A percentile compares a stretch with the other conserved stretches of the same genome.
Evolutionary conservation across 306 rosid genomes (phyloP).

Genomic region (Cucumis hystrix): DNA sequence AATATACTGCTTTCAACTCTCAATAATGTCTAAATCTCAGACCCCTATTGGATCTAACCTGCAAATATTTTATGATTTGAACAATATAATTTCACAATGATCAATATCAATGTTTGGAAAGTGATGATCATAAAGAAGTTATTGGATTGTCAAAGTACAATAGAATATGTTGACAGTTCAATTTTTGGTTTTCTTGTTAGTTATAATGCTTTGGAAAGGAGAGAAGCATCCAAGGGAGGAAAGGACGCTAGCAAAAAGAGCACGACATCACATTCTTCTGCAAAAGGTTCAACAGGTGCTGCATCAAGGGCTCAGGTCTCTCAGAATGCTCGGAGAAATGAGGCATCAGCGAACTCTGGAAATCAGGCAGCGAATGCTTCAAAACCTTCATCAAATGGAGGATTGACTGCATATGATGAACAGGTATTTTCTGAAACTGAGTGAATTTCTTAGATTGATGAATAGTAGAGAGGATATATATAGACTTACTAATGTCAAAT

Average conservation of each 20-base stretch:
- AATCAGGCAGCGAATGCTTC: slow-evolving; percentile 36
- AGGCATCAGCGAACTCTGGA: slow-evolving; percentile 28
- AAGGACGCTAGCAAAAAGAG: slow-evolving; percentile 58
- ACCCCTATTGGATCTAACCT: neutral
- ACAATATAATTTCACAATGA: neutral
- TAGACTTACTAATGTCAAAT: neutral
- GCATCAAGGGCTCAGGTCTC: slow-evolving; percentile 45
- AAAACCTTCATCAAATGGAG: slow-evolving; percentile 31
- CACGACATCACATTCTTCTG: slow-evolving; percentile 48
- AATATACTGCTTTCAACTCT: neutral
- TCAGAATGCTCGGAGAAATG: slow-evolving; percentile 58
- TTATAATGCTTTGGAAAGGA: slow-evolving; percentile 79
- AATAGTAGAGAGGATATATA: neutral
- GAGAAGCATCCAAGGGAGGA: slow-evolving; percentile 75
- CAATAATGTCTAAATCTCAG: neutral
- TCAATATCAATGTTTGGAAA: neutral
- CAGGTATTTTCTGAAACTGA: slow-evolving; percentile 27
- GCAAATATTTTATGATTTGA: neutral
- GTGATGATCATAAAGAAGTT: neutral
- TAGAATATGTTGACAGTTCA: neutral
- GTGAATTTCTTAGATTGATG: neutral
- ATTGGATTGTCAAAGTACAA: neutral
- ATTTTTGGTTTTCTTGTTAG: slow-evolving; percentile 18
- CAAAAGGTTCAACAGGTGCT: slow-evolving; percentile 35
- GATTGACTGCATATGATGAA: slow-evolving; percentile 46